Evolutionary conservation across 495 filamentous ascomycete species (phyloP).

Genomic region (Letharia lupina): DNA sequence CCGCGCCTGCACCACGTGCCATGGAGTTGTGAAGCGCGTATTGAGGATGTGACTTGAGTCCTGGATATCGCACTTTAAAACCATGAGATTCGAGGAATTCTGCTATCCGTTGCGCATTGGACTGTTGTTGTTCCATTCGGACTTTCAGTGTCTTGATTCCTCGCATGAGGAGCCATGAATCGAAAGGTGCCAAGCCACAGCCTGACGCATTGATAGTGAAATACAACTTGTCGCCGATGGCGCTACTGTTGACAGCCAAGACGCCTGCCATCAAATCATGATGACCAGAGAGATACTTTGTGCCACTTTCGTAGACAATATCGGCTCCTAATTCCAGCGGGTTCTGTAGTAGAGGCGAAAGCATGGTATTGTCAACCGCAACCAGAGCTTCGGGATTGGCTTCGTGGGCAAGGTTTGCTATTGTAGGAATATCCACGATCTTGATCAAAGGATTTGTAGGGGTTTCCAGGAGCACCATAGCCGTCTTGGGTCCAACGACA

Average conservation of each 20-base stretch:
- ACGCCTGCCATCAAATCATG: slow-evolving; percentile 99
- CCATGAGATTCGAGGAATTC: slow-evolving; percentile 85
- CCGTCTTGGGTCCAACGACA: slow-evolving; percentile 68
- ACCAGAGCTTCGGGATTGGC: slow-evolving; percentile 77
- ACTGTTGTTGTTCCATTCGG: slow-evolving; percentile 96
- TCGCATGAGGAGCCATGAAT: slow-evolving; percentile 89
- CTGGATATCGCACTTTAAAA: slow-evolving; percentile 91
- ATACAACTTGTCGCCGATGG: slow-evolving; percentile 80
- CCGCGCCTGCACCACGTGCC: slow-evolving; percentile 87
- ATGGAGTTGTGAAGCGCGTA: slow-evolving; percentile 93
- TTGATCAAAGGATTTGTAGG: slow-evolving; percentile 98
- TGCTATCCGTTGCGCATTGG: slow-evolving; percentile 82
- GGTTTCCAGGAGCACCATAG: slow-evolving; percentile 94
- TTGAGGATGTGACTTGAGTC: slow-evolving; percentile 87
- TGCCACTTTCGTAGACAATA: slow-evolving; percentile 93
- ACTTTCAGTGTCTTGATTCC: slow-evolving; percentile 94
- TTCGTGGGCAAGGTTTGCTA: slow-evolving; percentile 66
- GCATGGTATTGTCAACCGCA: slow-evolving; percentile 96
- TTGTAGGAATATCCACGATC: slow-evolving; percentile 80
- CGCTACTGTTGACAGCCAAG: slow-evolving; percentile 73
- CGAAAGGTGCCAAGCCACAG: slow-evolving; percentile 87
- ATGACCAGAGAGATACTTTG: slow-evolving; percentile 95
- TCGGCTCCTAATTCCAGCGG: slow-evolving; percentile 91
- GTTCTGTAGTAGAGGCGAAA: slow-evolving; percentile 84
- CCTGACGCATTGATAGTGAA: slow-evolving; percentile 95